Conservation (phyloP, 345 rosid species). For the Punica granatum region DNA sequence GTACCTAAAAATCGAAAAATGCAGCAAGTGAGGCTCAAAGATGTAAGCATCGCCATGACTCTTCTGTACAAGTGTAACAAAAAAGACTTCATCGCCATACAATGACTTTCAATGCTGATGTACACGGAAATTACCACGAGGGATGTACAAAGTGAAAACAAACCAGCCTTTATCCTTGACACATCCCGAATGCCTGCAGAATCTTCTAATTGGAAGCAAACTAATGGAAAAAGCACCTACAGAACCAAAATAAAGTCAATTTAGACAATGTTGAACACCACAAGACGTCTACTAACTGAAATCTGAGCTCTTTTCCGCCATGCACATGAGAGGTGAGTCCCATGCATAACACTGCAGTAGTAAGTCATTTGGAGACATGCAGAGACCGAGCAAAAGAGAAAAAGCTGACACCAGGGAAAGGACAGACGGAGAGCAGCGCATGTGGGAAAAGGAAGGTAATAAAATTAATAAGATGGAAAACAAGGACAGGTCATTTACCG, state of each 20-base stretch:
- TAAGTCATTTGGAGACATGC: not conserved
- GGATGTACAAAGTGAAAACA: conserved; percentile 76
- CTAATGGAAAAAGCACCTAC: conserved; percentile 72
- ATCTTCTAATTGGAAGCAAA: conserved; percentile 37
- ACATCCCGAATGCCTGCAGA: conserved; percentile 38
- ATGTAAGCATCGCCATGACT: not conserved
- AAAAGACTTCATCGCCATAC: not conserved
- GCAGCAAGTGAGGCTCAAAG: conserved; percentile 2
- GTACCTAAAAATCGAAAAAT: conserved; percentile 35
- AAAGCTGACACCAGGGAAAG: not conserved
- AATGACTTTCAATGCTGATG: not conserved
- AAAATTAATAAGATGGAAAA: not conserved
- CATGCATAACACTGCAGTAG: not conserved
- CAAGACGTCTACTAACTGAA: not conserved
- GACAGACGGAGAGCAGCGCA: not conserved
- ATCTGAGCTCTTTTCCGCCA: not conserved
- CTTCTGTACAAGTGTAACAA: not conserved
- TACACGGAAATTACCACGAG: conserved; percentile 51
- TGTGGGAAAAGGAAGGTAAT: not conserved
- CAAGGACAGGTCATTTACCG: conserved; percentile 22
- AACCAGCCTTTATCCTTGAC: conserved; percentile 63
- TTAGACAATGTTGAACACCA: not conserved
- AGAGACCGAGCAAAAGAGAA: not conserved
- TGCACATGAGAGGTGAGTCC: not conserved
- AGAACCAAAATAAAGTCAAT: conserved; percentile 11